Evolutionary conservation across 805 yeast species (phyloP), one percentile per base, ranked within the genome.

Genomic region (Myxozyma vanderwaltii): DNA sequence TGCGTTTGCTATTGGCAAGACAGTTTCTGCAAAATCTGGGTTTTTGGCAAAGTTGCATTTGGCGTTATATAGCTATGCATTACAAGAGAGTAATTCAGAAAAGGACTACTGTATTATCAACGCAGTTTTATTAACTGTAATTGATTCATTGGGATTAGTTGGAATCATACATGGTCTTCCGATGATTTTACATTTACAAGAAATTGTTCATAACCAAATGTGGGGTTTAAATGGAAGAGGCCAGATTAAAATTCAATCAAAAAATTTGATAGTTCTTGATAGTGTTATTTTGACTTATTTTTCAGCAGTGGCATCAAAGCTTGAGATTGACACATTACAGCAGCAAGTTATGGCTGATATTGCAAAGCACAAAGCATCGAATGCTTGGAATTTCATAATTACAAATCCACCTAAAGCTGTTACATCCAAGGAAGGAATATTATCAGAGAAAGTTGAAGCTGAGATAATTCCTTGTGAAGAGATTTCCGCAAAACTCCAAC

Each of bases 61-160:
- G 27, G 56, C 59, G 27, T n/a, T 59, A 19, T 55, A 54, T 23
- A 58, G 50, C 39, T 52, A 44, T 46, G 45, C 38, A 10, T n/a
- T 59, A 31, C 39, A 23, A n/a, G 50, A 54, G 5, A 13, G 51
- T 12, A 51, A 54, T 27, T 17, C 47, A 5, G 39, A n/a, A 4
- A 36, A 47, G 63, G 70, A 71, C 67, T 68, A 69, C 67, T 50
- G 40, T 15, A 24, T 39, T 8, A 54, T 64, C 15, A 62, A 62
- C 44, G 36, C 40, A 5, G 12, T 60, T 4, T 36, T 66, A 33
- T 33, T 48, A 12, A 29, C 56, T 12, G 27, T 59, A 3, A 53
- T 45, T 39, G 39, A 49, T 15, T 24, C 48, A 29, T 51, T 63
- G 12, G 67, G 64, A 0, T 3, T 29, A 21, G 31, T 48, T 12